Percentiles rank a stretch among this genome's conserved stretches.
phyloP scores from a whole-genome alignment of 257 asterid species.

The Perilla frutescens region DNA sequence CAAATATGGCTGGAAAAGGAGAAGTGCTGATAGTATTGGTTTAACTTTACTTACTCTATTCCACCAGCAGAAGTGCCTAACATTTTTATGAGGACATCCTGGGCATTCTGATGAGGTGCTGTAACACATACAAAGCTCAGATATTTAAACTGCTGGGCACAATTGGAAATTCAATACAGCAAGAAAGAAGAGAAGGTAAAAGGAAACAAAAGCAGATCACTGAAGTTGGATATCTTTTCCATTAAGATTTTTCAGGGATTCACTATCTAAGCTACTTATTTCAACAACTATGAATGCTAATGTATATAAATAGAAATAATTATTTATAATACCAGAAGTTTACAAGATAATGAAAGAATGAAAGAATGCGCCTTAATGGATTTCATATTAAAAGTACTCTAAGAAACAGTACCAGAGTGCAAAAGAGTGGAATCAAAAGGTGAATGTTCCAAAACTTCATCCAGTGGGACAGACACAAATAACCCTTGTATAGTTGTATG shows the following conservation, averaged over 20 bases:
- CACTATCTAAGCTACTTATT: not conserved
- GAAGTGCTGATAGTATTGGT: conserved; percentile 11
- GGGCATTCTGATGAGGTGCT: conserved; percentile 73
- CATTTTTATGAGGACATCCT: conserved; percentile 74
- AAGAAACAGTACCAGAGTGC: not conserved
- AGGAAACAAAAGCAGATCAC: conserved; percentile 24
- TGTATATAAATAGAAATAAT: not conserved
- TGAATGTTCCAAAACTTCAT: conserved; percentile 10
- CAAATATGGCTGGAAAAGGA: conserved; percentile 4
- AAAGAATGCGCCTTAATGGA: conserved; percentile 3
- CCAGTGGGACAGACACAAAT: not conserved
- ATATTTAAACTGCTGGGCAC: conserved; percentile 21
- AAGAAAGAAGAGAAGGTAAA: conserved; percentile 6
- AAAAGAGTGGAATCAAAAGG: not conserved
- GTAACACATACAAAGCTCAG: conserved; percentile 38
- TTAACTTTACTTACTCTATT: conserved; percentile 65
- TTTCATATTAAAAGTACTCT: not conserved
- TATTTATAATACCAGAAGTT: not conserved
- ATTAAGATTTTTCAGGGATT: conserved; percentile 6
- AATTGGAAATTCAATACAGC: conserved; percentile 22
- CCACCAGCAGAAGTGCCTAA: conserved; percentile 99
- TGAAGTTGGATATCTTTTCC: conserved; percentile 12
- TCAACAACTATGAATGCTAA: conserved; percentile 6
- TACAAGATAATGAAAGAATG: not conserved
- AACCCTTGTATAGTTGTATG: not conserved